Evolutionary conservation across 73 alveolate genomes (phyloP), one percentile per base, ranked within the genome.

Genomic region (Diophrys appendiculata): DNA sequence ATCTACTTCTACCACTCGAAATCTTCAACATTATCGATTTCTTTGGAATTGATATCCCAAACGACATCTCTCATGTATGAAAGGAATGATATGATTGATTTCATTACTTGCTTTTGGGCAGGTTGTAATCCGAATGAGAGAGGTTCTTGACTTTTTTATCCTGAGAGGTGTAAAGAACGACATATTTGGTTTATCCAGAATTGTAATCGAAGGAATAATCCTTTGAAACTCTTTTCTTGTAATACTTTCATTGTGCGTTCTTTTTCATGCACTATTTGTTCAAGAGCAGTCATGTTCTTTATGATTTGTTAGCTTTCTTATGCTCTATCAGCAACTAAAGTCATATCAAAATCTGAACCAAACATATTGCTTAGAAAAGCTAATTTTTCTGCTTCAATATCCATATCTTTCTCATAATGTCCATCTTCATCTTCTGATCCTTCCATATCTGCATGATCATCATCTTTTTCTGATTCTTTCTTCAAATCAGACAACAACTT

Each of bases 1-100:
- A 90, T 72, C 54, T 86, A 54, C 33, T 87, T 78, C 52, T 80
- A 80, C 96, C 96, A 90, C 26, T 90, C 93, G 68, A 79, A 90
- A 67, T 88, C 92, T 23, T 77, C 82, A 11, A 2, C 26, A 22
- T 67, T 75, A 34, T 8, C 55, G 26, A 86, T 78, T 2, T 80
- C 79, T 65, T 86, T 75, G 3, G 5, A 53, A 27, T 73, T 78
- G 22, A 90, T 77, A 28, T 79, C 76, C 76, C 80, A 76, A 0
- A 86, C 93, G 22, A 86, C 70, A 52, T 90, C 96, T 54, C 91
- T 67, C 76, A 80, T 75, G 70, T 86, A 86, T 2, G 73, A 52
- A 1, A 90, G 69, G 75, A 80, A 86, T 33, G 54, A 30, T 22
- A 86, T 68, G 2, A 86, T 72, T 1, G 82, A 32, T 65, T 83